Percentiles rank a stretch among this genome's conserved stretches.
Conservation (phyloP, 192 early-diverging fungal genomes). For the Coemansia erecta region DNA sequence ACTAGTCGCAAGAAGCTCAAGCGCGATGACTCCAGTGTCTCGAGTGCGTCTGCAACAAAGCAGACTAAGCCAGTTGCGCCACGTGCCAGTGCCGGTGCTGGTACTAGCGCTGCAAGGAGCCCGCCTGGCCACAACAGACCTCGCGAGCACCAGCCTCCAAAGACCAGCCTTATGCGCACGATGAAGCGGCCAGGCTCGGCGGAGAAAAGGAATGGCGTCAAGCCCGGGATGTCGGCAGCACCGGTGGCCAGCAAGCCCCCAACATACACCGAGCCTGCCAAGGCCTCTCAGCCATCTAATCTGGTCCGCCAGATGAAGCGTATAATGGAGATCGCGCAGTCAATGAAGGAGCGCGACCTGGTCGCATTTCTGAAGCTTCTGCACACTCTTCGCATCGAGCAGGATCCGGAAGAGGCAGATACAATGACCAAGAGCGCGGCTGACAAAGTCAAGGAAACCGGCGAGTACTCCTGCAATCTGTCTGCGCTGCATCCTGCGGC, state of each 20-base stretch:
- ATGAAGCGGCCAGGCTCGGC: not conserved
- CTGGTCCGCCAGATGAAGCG: slow-evolving; percentile 24
- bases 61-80: not conserved
- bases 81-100: not conserved
- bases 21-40: not conserved
- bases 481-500: slow-evolving; percentile 26
- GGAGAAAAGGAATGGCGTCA: not conserved
- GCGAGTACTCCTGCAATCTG: slow-evolving; percentile 38
- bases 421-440: slow-evolving; percentile 30
- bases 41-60: not conserved
- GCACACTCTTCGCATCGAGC: slow-evolving; percentile 43
- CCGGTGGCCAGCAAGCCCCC: not conserved
- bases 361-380: slow-evolving; percentile 35
- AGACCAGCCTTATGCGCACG: not conserved
- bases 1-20: too few species aligned
- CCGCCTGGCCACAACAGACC: not conserved
- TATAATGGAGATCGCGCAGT: slow-evolving; percentile 21
- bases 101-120: not conserved
- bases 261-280: not conserved
- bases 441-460: slow-evolving; percentile 22
- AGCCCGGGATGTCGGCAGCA: not conserved
- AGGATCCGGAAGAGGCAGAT: slow-evolving; percentile 34
- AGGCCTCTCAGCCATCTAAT: slow-evolving; percentile 1
- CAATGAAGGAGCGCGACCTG: slow-evolving; percentile 21
- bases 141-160: slow-evolving; percentile 1